Evolutionary conservation across 192 early-diverging fungal genomes (phyloP), one percentile per base, ranked within the genome.

Genomic region (Mortierella antarctica): DNA sequence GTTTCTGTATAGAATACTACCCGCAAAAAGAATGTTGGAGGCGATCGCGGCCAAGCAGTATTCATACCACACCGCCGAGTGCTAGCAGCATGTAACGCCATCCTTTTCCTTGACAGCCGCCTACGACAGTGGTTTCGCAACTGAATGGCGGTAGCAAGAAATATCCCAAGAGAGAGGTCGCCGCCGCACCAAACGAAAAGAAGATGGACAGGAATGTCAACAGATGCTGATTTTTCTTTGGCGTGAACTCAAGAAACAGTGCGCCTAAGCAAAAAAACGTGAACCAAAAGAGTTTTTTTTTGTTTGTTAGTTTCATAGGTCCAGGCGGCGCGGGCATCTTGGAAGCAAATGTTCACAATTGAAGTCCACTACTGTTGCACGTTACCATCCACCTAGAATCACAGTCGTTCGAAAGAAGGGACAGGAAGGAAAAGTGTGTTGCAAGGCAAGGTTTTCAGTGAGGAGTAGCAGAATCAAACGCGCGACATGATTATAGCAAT

Each of bases 121-220:
- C 74, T 55, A 90, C 86, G 62, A 89, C 91, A 6, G 20, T 70
- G 39, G 20, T 14, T 1, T 89, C 89, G 55, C 92, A 95, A 78
- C 91, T 94, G 50, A 83, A 88, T 11, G 75, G 75, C 10, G 94
- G 94, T 50, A 96, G 50, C 8, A 95, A 67, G 15, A 85, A 60
- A 70, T 91, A 89, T 11, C 89, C 94, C 0, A 93, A 51, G 2
- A 90, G 49, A 0, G 93, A 92, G 8, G 93, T 81, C 39, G 94
- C 63, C 31, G 95, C 89, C 15, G 93, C 92, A 5, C 94, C 95
- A 57, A 93, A 83, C 2, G 95, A 94, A 61, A 94, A 96, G 59
- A 96, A 95, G 11, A 94, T 85, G 7, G 93, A 94, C 67, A 96
- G 86, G 53, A 96, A 86, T 0, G 94, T 96, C 73, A 96, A 84